phyloP scores from a whole-genome alignment of 177 flowering plant species.

The Telopea speciosissima region DNA sequence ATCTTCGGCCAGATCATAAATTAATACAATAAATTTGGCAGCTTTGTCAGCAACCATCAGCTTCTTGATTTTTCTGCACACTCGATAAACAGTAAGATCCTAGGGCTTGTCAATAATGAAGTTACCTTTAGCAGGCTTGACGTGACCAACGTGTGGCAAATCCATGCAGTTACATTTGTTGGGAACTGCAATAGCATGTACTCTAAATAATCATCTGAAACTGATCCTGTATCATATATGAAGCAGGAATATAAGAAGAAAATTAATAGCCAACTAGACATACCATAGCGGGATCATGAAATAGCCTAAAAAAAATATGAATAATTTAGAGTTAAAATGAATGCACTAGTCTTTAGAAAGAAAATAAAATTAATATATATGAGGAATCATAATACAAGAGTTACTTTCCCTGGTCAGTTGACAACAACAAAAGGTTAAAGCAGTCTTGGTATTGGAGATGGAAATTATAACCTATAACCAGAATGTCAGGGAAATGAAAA shows the following conservation, averaged over 20 bases:
- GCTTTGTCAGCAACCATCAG: not conserved
- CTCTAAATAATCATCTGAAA: conserved; percentile 88
- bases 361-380: too few species aligned
- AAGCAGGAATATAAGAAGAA: conserved; percentile 9
- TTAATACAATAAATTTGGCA: not conserved
- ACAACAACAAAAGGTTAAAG: too few species aligned
- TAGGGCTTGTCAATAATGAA: not conserved
- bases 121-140: conserved; percentile 86
- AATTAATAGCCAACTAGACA: not conserved
- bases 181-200: conserved; percentile 92
- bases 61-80: not conserved
- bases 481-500: too few species aligned
- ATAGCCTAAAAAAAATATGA: not conserved
- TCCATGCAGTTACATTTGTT: conserved; percentile 91
- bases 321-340: too few species aligned
- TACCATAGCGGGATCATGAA: not conserved
- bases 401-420: too few species aligned
- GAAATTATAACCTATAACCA: too few species aligned
- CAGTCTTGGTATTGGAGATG: too few species aligned
- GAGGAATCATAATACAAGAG: too few species aligned
- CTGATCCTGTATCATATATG: conserved; percentile 54
- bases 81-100: not conserved
- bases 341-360: too few species aligned
- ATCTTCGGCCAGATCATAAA: not conserved
- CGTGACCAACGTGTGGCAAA: conserved; percentile 80